Conservation (phyloP, 2,329 filamentous ascomycete genomes). For the Fusarium chlamydosporum region DNA sequence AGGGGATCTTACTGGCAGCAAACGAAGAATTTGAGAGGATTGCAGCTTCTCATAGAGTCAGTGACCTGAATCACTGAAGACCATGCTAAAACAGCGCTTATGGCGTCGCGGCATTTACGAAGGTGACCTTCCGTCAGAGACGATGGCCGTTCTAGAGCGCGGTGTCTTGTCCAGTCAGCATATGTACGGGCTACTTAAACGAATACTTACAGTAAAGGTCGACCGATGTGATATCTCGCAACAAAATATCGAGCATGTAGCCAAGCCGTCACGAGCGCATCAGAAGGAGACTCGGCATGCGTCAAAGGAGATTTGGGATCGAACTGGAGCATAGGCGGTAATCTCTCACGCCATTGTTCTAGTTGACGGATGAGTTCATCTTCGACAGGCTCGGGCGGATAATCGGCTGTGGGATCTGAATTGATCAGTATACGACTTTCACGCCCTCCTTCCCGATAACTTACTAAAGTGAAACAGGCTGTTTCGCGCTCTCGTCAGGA, state of each 20-base stretch:
- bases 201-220: slow-evolving; percentile 28
- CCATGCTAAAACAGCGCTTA: slow-evolving; percentile 26
- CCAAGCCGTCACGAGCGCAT: slow-evolving; percentile 31
- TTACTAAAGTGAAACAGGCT: slow-evolving; percentile 36
- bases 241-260: slow-evolving; percentile 38
- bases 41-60: slow-evolving; percentile 36
- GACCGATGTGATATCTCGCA: slow-evolving; percentile 36
- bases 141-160: slow-evolving; percentile 25
- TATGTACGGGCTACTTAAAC: fast-evolving
- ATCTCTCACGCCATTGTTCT: slow-evolving; percentile 30
- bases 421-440: fast-evolving
- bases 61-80: slow-evolving; percentile 29
- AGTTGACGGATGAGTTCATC: slow-evolving; percentile 38
- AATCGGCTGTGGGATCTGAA: slow-evolving; percentile 21
- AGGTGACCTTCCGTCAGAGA: slow-evolving; percentile 33
- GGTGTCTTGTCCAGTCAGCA: slow-evolving; percentile 12
- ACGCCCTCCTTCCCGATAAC: fast-evolving
- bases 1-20: slow-evolving; percentile 19
- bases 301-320: slow-evolving; percentile 28
- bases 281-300: slow-evolving; percentile 26
- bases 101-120: slow-evolving; percentile 35
- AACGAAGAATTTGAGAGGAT: slow-evolving; percentile 39
- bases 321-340: slow-evolving; percentile 33
- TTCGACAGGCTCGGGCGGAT: slow-evolving; percentile 35
- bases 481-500: slow-evolving; percentile 33